These are phyloP conservation scores for Gentiana straminea DNA, from an alignment of 257 asterid species.

Conservation along the genomic window DNA sequence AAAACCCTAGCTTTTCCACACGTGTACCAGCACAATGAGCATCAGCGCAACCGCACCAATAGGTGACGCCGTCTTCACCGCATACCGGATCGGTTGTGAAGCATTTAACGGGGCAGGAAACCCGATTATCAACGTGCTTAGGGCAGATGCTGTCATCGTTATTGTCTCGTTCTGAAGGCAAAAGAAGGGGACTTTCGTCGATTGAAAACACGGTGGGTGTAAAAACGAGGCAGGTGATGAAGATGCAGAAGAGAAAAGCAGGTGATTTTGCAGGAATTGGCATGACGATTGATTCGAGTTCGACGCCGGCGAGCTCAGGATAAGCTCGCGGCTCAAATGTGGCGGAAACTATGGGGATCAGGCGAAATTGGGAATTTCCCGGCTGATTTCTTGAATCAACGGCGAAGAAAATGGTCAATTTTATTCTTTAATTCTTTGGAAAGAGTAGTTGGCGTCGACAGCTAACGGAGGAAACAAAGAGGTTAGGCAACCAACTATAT, in stretches of 20 bases:
- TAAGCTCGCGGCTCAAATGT: constrained; percentile 8
- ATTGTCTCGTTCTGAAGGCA: constrained; percentile 37
- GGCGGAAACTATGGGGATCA: neutral
- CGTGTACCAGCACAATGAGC: constrained; percentile 76
- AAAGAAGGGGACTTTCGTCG: constrained; percentile 22
- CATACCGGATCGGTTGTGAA: constrained; percentile 94
- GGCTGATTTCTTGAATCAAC: too few species aligned
- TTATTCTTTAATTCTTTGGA: neutral
- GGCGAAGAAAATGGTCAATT: too few species aligned
- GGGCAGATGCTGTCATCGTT: constrained; percentile 34
- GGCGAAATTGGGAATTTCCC: constrained; percentile 2
- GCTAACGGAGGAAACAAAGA: neutral
- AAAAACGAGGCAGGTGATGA: constrained; percentile 22
- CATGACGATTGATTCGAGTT: constrained; percentile 7
- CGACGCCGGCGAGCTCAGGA: neutral
- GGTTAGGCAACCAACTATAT: neutral
- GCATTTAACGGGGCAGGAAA: constrained; percentile 68
- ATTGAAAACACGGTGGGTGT: constrained; percentile 35
- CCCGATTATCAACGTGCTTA: constrained; percentile 10
- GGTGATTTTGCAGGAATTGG: neutral
- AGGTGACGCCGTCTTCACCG: constrained; percentile 75
- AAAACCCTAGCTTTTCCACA: constrained; percentile 57
- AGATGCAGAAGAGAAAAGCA: constrained; percentile 4
- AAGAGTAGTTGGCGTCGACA: neutral
- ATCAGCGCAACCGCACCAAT: constrained; percentile 98